Percentiles rank a stretch among this genome's conserved stretches.
Conservation (phyloP, 331 rosid species). For the Saraca asoca region DNA sequence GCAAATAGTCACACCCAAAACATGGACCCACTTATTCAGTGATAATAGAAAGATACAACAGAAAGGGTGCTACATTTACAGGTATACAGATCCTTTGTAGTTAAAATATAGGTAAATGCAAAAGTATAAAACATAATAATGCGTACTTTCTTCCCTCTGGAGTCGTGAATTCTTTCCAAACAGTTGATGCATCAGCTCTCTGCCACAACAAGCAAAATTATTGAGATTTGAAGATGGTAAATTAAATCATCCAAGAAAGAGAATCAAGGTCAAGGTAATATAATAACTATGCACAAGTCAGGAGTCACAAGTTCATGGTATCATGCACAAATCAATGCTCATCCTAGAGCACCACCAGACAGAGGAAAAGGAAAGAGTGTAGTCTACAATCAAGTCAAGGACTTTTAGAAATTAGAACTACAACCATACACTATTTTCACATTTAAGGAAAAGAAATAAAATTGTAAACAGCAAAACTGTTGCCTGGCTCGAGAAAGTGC, state of each 20-base stretch:
- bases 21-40: slow-evolving; percentile 5
- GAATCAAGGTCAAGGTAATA: slow-evolving; percentile 28
- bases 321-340: slow-evolving; percentile 20
- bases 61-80: slow-evolving; percentile 23
- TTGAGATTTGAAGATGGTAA: slow-evolving; percentile 35
- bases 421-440: slow-evolving; percentile 43
- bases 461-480: slow-evolving; percentile 70
- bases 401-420: slow-evolving; percentile 46
- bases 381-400: slow-evolving; percentile 43
- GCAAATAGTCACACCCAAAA: slow-evolving; percentile 41
- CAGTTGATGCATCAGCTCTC: slow-evolving; percentile 99
- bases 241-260: slow-evolving; percentile 22
- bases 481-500: slow-evolving; percentile 94
- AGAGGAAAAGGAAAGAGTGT: slow-evolving; percentile 33
- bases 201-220: slow-evolving; percentile 60
- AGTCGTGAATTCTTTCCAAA: slow-evolving; percentile 96
- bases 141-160: slow-evolving; percentile 94
- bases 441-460: slow-evolving; percentile 37
- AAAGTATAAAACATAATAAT: slow-evolving; percentile 1
- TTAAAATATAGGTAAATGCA: too few relatives aligned
- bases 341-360: slow-evolving; percentile 32
- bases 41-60: slow-evolving; percentile 15
- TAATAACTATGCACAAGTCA: slow-evolving; percentile 12
- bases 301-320: neutral
- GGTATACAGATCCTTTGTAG: too few relatives aligned